Evolutionary conservation across 352 stramenopile species (phyloP), one percentile per base, ranked within the genome.

Genomic region (Pythium utonaiense): DNA sequence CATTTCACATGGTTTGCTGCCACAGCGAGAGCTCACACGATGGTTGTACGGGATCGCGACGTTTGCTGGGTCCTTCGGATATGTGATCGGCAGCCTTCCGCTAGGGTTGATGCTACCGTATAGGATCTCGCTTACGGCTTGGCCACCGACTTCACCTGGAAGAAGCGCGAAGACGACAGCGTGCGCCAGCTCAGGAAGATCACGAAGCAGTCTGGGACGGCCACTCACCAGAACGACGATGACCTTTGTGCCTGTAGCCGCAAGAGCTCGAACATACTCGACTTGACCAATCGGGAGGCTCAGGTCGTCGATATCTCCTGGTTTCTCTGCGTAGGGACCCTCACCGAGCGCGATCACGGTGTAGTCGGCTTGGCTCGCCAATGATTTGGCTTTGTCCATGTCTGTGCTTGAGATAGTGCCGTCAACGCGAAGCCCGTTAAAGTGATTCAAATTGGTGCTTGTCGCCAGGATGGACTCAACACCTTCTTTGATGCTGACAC

Each of bases 211-310:
- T 16, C 81, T 55, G 16, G 81, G 73, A 16, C 81, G 62, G 30
- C 78, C 81, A 34, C 80, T 74, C 55, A 88, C 79, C 14, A 87
- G 77, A 34, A 89, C 64, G 27, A 84, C 51, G 33, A 91, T 74
- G 41, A 91, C 73, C 54, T 85, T 88, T 8, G 62, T 74, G 34
- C 70, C 54, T 0, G 72, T 66, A 1, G 61, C 60, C 7, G 71
- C 59, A 10, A 91, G n/a, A n/a, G 38, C 51, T 19, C 60, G 54
- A 3, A 89, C 70, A 12, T 86, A 73, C 19, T 79, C 65, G 28
- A 69, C 51, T 60, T 89, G 79, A 13, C 75, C 75, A 2, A 63
- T 7, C 13, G 81, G 78, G 13, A 91, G 64, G 17, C 59, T 42
- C 16, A 86, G 60, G 49, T 66, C 64, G 17, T 73, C 61, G 53